Base-by-base conservation (phyloP, 768 basidiomycete genomes). In the Postia placenta region DNA sequence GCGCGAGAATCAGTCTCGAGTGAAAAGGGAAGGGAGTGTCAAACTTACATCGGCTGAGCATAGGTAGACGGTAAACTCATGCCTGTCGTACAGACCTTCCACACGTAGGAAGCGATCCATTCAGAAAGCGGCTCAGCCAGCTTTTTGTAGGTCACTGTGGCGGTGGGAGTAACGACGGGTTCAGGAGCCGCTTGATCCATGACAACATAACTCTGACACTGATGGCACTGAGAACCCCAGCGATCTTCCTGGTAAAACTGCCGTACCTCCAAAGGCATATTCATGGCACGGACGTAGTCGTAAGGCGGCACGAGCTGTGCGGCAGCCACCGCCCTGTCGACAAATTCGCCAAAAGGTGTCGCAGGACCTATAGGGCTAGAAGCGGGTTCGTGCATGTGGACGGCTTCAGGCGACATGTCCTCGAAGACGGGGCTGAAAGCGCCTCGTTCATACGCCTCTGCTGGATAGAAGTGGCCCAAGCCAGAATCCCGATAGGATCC, bases 81-180 rank as follows among this genome's bases (percentile, higher is more conserved):
- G 39, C 79, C 81, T n/a, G 82, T 84, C 14, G 83, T 85, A 62
- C 87, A 88, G 39, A 81, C 80, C 63, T 85, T 87, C 88, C 88
- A 91, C 14, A 88, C 80, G 60, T 85, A 91, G 45, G 74, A 74
- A 37, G 85, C 83, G 20, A 89, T 68, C 88, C 88, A 91, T 49
- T 85, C 83, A 3, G 88, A 78, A 52, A 91, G 70, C 15, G 87
- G 87, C 45, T 87, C 85, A 0, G 84, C 79, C 9, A 90, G 72
- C 58, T 80, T 85, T 71, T 76, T 83, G 71, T 88, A 89, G 7
- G 73, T 69, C 20, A 69, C 57, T 11, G 76, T 75, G 33, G 83
- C 74, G 55, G 71, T 73, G 11, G 77, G 73, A 24, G 76, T 72
- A 33, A 72, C 65, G 19, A 74, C 65, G 12, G 64, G 50, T 48